These are phyloP conservation scores for Colletotrichum eleusines DNA, from an alignment of 2,329 filamentous ascomycete genomes.

Conservation along the genomic window DNA sequence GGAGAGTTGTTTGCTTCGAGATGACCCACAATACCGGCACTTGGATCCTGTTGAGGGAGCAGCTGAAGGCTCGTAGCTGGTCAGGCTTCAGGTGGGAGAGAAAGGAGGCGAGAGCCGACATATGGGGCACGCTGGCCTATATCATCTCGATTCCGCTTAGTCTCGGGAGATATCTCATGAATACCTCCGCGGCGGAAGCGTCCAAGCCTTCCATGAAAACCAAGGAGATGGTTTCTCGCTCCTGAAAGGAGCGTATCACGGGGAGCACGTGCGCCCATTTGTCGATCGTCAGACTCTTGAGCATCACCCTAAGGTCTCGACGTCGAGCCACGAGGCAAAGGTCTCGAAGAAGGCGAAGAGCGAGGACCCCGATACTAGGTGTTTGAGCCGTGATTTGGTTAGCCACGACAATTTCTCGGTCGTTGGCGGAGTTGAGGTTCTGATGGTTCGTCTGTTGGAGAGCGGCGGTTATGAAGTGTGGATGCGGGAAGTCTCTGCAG, in stretches of 20 bases:
- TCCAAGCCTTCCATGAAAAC: background rate
- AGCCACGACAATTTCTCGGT: background rate
- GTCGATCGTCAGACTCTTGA: background rate
- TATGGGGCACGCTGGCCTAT: background rate
- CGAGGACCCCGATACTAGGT: background rate
- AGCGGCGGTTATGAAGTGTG: background rate
- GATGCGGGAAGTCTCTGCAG: background rate
- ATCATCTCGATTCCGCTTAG: background rate
- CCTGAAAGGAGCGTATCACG: background rate
- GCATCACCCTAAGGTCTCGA: background rate
- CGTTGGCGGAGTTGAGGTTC: background rate
- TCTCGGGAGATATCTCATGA: slow-evolving; percentile 1
- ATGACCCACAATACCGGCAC: slow-evolving; percentile 1
- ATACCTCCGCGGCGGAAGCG: background rate
- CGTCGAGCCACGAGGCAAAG: background rate
- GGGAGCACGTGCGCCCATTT: background rate
- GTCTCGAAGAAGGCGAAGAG: background rate
- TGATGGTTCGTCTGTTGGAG: background rate
- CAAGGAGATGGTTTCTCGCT: slow-evolving; percentile 14
- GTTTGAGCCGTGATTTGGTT: background rate
- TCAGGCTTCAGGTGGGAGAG: slow-evolving; percentile 1
- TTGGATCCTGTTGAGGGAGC: background rate
- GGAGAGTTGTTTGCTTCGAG: background rate
- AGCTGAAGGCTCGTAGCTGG: slow-evolving; percentile 5
- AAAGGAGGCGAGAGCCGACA: background rate